Conservation (phyloP, 1,139 yeast species). For the Lodderomyces jiufengensis region DNA sequence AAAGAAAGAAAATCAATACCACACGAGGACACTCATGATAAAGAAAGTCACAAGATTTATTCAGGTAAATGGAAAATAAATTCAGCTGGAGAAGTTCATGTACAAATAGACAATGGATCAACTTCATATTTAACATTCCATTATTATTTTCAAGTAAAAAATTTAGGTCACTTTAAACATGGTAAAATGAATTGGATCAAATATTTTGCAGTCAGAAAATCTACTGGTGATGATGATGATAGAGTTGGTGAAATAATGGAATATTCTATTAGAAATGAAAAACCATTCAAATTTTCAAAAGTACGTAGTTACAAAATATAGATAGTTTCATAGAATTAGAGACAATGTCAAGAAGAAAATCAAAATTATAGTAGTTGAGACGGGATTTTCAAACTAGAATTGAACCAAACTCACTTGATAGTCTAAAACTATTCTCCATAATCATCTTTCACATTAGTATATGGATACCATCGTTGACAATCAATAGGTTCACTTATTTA, state of each 20-base stretch:
- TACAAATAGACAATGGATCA: constrained; percentile 56
- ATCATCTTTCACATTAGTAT: neutral
- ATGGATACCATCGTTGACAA: no score
- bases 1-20: constrained; percentile 23
- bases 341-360: no score
- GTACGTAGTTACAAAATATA: constrained; percentile 42
- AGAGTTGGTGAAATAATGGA: constrained; percentile 49
- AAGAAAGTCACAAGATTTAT: constrained; percentile 37
- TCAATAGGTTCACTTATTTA: no score
- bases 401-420: no score
- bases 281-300: constrained; percentile 68
- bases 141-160: constrained; percentile 56
- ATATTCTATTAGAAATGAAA: constrained; percentile 65
- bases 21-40: constrained; percentile 15
- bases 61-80: constrained; percentile 54
- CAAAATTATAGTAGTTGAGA: no score
- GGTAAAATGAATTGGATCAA: constrained; percentile 66
- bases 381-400: neutral
- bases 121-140: constrained; percentile 61
- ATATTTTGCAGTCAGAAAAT: constrained; percentile 55
- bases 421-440: no score
- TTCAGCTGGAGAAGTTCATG: constrained; percentile 48
- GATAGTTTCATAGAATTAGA: no score
- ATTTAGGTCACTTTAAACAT: constrained; percentile 56
- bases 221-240: constrained; percentile 28